Evolutionary conservation across 768 basidiomycete genomes (phyloP).

Genomic region (Mycena sanguinolenta): DNA sequence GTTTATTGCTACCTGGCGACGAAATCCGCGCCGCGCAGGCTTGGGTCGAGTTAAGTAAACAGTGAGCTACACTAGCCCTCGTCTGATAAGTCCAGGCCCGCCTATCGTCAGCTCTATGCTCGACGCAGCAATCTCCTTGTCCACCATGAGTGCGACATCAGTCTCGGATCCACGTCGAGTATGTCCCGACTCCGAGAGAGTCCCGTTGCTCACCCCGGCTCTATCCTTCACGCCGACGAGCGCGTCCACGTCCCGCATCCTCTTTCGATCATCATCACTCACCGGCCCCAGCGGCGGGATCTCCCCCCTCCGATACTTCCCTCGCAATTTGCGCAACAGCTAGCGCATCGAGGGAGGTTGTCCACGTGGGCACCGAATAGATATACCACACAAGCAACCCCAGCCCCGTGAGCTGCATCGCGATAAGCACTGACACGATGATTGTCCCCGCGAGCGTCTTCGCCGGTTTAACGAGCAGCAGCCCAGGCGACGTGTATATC

Average conservation of each 20-base stretch:
- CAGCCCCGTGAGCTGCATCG: slow-evolving; percentile 11
- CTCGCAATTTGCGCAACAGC: background rate
- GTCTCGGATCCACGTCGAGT: background rate
- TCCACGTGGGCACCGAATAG: slow-evolving; percentile 13
- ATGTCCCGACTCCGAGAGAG: background rate
- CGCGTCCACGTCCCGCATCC: slow-evolving; percentile 2
- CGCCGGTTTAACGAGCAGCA: background rate
- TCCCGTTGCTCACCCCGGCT: background rate
- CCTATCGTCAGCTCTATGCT: background rate
- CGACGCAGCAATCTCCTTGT: slow-evolving; percentile 2
- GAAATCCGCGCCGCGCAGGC: no score
- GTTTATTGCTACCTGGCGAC: no score
- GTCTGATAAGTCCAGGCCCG: background rate
- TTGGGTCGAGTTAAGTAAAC: background rate
- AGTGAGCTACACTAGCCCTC: background rate
- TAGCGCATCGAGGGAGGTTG: slow-evolving; percentile 2
- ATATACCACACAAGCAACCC: slow-evolving; percentile 1
- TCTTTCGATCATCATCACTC: background rate
- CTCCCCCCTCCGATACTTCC: slow-evolving; percentile 4
- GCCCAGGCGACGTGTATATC: slow-evolving; percentile 5
- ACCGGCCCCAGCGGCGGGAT: slow-evolving; percentile 14
- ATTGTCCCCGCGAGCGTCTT: slow-evolving; percentile 9
- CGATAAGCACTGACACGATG: slow-evolving; percentile 11
- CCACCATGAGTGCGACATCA: background rate
- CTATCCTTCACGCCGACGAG: slow-evolving; percentile 6